These are phyloP conservation scores for Fusarium pseudocircinatum DNA, from an alignment of 2,329 filamentous ascomycete genomes.

Conservation along the genomic window DNA sequence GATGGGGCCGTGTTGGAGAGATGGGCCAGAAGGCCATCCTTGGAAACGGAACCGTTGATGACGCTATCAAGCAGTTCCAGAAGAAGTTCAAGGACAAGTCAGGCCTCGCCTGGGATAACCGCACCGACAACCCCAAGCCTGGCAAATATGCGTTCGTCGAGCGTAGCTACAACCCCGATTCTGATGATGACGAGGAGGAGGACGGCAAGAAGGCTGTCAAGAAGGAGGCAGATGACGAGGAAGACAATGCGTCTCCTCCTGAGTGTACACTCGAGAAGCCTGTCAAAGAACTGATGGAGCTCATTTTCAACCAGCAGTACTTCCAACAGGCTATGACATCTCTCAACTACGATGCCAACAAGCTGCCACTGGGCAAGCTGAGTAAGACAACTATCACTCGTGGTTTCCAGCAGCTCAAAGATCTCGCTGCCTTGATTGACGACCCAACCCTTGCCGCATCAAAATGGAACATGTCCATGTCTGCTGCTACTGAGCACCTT, in stretches of 20 bases:
- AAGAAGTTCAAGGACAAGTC: constrained; percentile 72
- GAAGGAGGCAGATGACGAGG: constrained; percentile 50
- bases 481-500: constrained; percentile 64
- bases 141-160: constrained; percentile 85
- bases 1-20: constrained; percentile 83
- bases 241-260: constrained; percentile 47
- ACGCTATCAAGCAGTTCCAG: constrained; percentile 62
- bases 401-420: constrained; percentile 81
- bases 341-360: constrained; percentile 77
- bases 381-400: constrained; percentile 79
- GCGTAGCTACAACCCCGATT: constrained; percentile 77
- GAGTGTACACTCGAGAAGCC: constrained; percentile 68
- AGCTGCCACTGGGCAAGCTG: constrained; percentile 85
- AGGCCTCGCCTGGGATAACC: constrained; percentile 64
- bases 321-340: constrained; percentile 73
- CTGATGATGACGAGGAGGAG: constrained; percentile 63
- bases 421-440: constrained; percentile 74
- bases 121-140: constrained; percentile 65
- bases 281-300: constrained; percentile 75
- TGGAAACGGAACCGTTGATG: constrained; percentile 52
- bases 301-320: constrained; percentile 84
- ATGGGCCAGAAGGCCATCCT: constrained; percentile 59
- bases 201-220: constrained; percentile 45
- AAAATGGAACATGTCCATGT: constrained; percentile 52
- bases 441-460: constrained; percentile 57